A percentile compares a stretch with the other conserved stretches of the same genome.
Conservation (phyloP, 2,329 filamentous ascomycete species). For the Colletotrichum sp. region DNA sequence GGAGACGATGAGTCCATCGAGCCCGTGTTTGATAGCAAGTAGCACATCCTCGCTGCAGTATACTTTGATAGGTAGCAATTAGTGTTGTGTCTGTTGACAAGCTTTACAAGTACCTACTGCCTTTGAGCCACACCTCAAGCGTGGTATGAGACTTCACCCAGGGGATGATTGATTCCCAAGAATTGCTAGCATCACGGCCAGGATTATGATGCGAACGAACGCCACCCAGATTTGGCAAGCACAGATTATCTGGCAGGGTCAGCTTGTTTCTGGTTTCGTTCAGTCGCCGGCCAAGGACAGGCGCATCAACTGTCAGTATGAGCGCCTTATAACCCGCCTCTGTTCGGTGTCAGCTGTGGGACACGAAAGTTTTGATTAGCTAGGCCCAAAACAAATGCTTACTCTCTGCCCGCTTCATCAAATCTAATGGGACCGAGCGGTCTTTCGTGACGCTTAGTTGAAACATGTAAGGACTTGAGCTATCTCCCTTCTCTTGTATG, state of each 20-base stretch:
- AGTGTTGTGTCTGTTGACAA: not conserved
- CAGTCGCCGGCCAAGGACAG: not conserved
- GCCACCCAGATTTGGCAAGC: not conserved
- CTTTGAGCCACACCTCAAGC: not conserved
- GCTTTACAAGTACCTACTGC: not conserved
- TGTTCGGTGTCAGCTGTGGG: not conserved
- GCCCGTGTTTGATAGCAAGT: not conserved
- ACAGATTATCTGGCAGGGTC: not conserved
- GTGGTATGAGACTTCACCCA: not conserved
- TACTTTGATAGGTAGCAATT: not conserved
- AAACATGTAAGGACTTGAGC: not conserved
- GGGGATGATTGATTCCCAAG: not conserved
- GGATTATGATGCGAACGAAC: not conserved
- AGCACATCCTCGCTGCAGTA: not conserved
- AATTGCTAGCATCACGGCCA: not conserved
- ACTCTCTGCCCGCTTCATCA: not conserved
- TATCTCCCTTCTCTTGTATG: not conserved
- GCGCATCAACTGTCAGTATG: not conserved
- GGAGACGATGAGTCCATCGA: not conserved
- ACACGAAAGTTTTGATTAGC: not conserved
- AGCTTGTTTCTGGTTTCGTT: not conserved
- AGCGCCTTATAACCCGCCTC: not conserved
- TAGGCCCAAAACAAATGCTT: not conserved
- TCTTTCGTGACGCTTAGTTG: not conserved
- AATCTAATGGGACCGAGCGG: not conserved